A percentile compares a stretch with the other conserved stretches of the same genome.
Conservation (phyloP, 805 yeast species). For the Saccharomycopsis capsularis region DNA sequence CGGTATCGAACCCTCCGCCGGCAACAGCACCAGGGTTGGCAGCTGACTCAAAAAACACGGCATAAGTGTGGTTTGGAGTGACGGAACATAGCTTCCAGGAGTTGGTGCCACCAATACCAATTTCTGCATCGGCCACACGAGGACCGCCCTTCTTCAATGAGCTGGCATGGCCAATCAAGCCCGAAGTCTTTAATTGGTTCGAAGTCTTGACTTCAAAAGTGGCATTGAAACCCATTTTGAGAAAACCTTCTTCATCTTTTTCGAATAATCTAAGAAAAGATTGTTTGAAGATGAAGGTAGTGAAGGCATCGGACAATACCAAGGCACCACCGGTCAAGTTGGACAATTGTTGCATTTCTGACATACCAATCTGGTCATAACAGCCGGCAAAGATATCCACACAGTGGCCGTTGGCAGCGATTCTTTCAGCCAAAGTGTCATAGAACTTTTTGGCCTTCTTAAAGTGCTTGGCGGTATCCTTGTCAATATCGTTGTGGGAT, state of each 20-base stretch:
- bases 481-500: slow-evolving; percentile 94
- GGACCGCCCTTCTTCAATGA: slow-evolving; percentile 54
- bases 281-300: slow-evolving; percentile 90
- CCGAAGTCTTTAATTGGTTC: slow-evolving; percentile 80
- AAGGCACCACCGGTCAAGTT: slow-evolving; percentile 87
- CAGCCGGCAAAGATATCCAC: slow-evolving; percentile 92
- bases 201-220: slow-evolving; percentile 81
- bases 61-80: slow-evolving; percentile 85
- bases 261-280: slow-evolving; percentile 80
- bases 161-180: slow-evolving; percentile 89
- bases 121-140: slow-evolving; percentile 84
- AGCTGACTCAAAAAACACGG: slow-evolving; percentile 78
- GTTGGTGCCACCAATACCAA: slow-evolving; percentile 90
- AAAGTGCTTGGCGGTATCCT: slow-evolving; percentile 81
- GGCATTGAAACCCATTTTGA: slow-evolving; percentile 88
- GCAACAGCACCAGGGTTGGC: slow-evolving; percentile 25
- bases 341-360: slow-evolving; percentile 83
- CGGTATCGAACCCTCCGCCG: slow-evolving; percentile 23
- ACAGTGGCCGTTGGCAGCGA: slow-evolving; percentile 67
- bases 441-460: slow-evolving; percentile 81
- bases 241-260: slow-evolving; percentile 80
- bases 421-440: slow-evolving; percentile 64
- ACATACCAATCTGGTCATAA: slow-evolving; percentile 92
- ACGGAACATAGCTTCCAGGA: slow-evolving; percentile 81
- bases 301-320: slow-evolving; percentile 85